These are phyloP conservation scores for Beauveria sp. DNA, from an alignment of 2,329 filamentous ascomycete species.

Conservation along the genomic window DNA sequence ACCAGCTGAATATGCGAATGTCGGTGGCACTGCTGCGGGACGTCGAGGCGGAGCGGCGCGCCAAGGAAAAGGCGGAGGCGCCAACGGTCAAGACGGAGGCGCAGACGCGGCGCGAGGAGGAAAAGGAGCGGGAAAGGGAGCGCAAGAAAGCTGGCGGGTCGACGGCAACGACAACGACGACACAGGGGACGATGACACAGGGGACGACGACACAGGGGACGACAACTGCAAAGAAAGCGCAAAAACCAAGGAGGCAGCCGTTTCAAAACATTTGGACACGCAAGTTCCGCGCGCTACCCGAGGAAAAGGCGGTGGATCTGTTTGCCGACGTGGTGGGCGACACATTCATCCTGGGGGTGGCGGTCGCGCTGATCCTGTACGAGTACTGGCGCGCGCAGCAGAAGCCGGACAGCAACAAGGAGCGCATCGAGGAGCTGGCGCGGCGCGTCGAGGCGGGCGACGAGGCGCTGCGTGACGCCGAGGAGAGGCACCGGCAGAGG, in stretches of 20 bases:
- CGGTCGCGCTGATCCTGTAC: constrained; percentile 49
- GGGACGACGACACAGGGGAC: not conserved
- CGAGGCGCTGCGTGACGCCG: constrained; percentile 38
- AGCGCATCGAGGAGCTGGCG: constrained; percentile 44
- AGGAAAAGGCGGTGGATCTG: constrained; percentile 57
- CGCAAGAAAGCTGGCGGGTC: not conserved
- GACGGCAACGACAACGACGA: not conserved
- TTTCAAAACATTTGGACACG: constrained; percentile 52
- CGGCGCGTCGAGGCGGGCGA: constrained; percentile 40
- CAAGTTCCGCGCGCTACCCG: constrained; percentile 55
- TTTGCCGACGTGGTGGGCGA: constrained; percentile 61
- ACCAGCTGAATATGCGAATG: constrained; percentile 60
- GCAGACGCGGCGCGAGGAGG: constrained; percentile 48
- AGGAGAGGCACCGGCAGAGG: constrained; percentile 38
- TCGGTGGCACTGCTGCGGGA: constrained; percentile 53
- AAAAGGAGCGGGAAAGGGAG: constrained; percentile 26
- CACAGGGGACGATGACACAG: not conserved
- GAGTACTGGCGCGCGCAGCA: constrained; percentile 52
- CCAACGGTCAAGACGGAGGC: constrained; percentile 60
- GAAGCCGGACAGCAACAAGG: constrained; percentile 52
- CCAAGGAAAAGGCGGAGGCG: constrained; percentile 54
- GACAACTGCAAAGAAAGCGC: not conserved
- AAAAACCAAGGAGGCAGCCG: constrained; percentile 9
- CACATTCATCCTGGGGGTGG: constrained; percentile 54
- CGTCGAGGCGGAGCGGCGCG: constrained; percentile 46